Evolutionary conservation across 1,139 yeast species (phyloP), one percentile per base, ranked within the genome.

Genomic region (Sugiyamaella neomexicana): DNA sequence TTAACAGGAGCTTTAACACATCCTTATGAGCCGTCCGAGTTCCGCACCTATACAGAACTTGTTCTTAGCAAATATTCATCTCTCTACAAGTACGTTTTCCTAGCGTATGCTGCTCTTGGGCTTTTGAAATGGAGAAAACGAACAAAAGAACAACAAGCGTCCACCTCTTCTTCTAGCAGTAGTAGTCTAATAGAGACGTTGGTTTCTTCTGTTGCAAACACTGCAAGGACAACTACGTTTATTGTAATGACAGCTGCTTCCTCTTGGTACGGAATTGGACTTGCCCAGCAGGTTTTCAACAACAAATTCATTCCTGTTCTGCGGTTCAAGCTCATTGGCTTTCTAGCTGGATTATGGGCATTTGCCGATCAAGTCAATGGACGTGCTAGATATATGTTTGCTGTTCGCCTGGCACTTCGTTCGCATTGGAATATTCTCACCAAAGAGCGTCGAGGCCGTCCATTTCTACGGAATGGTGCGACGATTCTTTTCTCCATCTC

Each of bases 221-320:
- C 70, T 9, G 52, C 64, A 27, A 59, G 71, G 17, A 68, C 74
- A 8, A 64, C 72, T 23, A 58, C 68, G 15, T 70, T 72, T 51
- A 62, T 71, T 51, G 67, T 73, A n/a, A 61, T 73, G 69, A 62
- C 71, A 1, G 63, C 69, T 2, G 68, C 75, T 12, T 65, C 74
- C 4, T 69, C 74, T 1, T 72, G 76, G 74, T 69, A 72, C 6
- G 77, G 77, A n/a, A 65, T 74, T 31, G 75, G 72, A 44, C 58
- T 68, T 15, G 57, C 69, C 38, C 75, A 73, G 56, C 55, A 58
- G 45, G 16, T 72, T 36, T 61, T 73, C 31, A 67, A 70, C 29
- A 61, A 62, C 51, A 62, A 59, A 39, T 56, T 69, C 42, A 56
- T 69, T 38, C 72, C 75, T 8, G 62, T 60, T 31, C 61, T 64